phyloP scores from a whole-genome alignment of 768 basidiomycete genomes.

The Suillus clintonianus region DNA sequence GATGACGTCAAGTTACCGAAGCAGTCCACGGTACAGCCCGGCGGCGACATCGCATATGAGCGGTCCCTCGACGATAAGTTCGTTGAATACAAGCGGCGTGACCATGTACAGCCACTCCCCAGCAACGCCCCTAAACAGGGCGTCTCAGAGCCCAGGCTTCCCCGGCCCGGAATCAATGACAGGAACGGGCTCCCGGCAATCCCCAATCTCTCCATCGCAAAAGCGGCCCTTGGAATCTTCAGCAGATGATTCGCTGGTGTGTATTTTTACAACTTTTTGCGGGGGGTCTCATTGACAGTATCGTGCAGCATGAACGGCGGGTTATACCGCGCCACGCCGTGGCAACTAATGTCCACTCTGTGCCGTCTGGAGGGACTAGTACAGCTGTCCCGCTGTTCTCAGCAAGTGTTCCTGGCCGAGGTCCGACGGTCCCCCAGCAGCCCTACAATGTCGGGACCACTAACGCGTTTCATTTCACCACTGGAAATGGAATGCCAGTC shows the following conservation, averaged over 20 bases:
- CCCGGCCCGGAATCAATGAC: neutral
- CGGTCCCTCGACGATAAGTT: slow-evolving; percentile 11
- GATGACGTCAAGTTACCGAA: neutral
- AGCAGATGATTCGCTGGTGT: neutral
- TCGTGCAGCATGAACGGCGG: slow-evolving; percentile 17
- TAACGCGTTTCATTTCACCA: slow-evolving; percentile 1
- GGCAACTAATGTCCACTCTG: slow-evolving; percentile 14
- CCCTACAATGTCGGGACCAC: slow-evolving; percentile 20
- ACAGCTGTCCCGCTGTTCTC: neutral
- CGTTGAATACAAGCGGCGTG: slow-evolving; percentile 1
- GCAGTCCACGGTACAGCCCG: neutral
- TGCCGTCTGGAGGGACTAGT: neutral
- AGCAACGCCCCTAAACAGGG: slow-evolving; percentile 15
- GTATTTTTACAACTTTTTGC: slow-evolving; percentile 13
- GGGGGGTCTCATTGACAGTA: slow-evolving; percentile 18
- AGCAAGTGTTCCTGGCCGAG: slow-evolving; percentile 14
- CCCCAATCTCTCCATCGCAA: slow-evolving; percentile 21
- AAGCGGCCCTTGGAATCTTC: slow-evolving; percentile 16
- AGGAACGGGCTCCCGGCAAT: slow-evolving; percentile 11
- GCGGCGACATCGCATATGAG: neutral
- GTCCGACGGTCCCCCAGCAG: slow-evolving; percentile 24
- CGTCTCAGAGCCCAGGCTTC: slow-evolving; percentile 6
- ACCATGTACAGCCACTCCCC: slow-evolving; percentile 20
- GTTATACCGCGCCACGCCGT: slow-evolving; percentile 17
- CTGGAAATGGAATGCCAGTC: slow-evolving; percentile 51